Percentiles rank a stretch among this genome's conserved stretches.
phyloP scores from a whole-genome alignment of 2,329 filamentous ascomycete genomes.

The Stylonectria norvegica region DNA sequence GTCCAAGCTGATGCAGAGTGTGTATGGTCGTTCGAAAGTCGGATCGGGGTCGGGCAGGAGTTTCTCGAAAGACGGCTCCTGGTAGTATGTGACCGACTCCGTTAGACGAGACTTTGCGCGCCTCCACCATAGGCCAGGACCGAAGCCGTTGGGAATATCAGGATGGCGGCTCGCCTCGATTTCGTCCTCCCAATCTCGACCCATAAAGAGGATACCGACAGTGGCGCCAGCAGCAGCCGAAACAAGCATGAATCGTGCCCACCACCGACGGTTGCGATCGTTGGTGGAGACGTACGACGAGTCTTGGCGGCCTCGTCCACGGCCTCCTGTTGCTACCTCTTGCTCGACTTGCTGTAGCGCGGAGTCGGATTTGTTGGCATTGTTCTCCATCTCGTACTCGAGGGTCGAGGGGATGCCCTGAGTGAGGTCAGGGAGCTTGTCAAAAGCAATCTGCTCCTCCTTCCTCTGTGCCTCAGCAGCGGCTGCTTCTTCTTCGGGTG shows the following conservation, averaged over 20 bases:
- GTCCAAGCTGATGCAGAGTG: slow-evolving; percentile 86
- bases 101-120: slow-evolving; percentile 72
- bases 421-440: slow-evolving; percentile 84
- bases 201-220: slow-evolving; percentile 67
- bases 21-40: slow-evolving; percentile 80
- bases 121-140: slow-evolving; percentile 70
- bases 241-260: slow-evolving; percentile 73
- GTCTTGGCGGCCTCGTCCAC: slow-evolving; percentile 54
- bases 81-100: slow-evolving; percentile 85
- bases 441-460: slow-evolving; percentile 48
- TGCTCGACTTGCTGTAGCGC: slow-evolving; percentile 38
- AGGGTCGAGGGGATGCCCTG: slow-evolving; percentile 91
- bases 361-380: slow-evolving; percentile 33
- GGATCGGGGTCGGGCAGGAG: slow-evolving; percentile 81
- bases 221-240: slow-evolving; percentile 54
- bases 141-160: slow-evolving; percentile 78
- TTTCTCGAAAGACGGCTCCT: slow-evolving; percentile 92
- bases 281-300: slow-evolving; percentile 76
- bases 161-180: slow-evolving; percentile 68
- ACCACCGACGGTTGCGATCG: slow-evolving; percentile 73
- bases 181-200: slow-evolving; percentile 82
- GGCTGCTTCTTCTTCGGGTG: slow-evolving; percentile 21
- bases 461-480: slow-evolving; percentile 32
- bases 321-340: slow-evolving; percentile 29
- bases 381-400: slow-evolving; percentile 64